phyloP scores from a whole-genome alignment of 257 asterid species.

The Paraleonurus japonicus region DNA sequence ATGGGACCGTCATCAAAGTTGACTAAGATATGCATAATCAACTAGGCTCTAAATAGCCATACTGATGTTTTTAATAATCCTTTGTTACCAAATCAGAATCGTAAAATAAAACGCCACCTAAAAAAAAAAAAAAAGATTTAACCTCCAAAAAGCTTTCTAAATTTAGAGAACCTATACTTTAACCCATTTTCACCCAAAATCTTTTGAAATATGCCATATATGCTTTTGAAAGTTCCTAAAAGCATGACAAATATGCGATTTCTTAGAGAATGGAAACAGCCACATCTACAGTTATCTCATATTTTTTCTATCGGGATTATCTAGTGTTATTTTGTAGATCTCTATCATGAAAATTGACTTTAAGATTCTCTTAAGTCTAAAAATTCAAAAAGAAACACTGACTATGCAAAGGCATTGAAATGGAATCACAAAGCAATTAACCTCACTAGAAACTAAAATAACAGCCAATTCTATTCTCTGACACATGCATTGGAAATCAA shows the following conservation, averaged over 20 bases:
- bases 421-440: not conserved
- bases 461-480: not conserved
- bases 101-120: not conserved
- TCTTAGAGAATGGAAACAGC: not conserved
- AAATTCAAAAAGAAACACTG: not conserved
- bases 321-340: not conserved
- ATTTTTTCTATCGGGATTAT: not conserved
- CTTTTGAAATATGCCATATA: not conserved
- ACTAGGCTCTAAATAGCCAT: not conserved
- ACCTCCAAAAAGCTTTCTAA: not conserved
- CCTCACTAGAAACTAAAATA: not conserved
- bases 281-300: not conserved
- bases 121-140: not conserved
- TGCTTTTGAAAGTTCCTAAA: not conserved
- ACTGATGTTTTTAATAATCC: not conserved
- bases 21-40: not conserved
- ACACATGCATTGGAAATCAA: not conserved
- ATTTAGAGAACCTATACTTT: not conserved
- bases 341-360: too few species aligned
- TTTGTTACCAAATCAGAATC: not conserved
- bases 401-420: not conserved
- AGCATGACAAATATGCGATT: not conserved
- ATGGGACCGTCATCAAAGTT: not conserved
- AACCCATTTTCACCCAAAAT: not conserved
- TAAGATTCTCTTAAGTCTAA: not conserved